Base-by-base conservation (phyloP, 108 stramenopile species). In the Hondaea fermentalgiana region DNA sequence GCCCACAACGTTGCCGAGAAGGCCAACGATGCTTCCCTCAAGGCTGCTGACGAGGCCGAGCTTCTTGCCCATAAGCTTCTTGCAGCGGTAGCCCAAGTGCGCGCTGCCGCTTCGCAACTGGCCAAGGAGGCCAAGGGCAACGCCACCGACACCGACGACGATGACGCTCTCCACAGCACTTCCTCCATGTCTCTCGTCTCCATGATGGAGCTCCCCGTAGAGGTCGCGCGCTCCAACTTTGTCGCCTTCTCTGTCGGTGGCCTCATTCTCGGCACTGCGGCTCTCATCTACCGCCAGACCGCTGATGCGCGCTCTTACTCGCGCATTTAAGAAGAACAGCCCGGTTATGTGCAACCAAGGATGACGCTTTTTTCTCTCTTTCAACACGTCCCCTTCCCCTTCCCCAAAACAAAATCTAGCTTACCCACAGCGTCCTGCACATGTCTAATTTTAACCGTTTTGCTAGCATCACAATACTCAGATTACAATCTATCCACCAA, bases 11-110 rank as follows among this genome's bases (percentile, higher is more conserved):
- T 83, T 0, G 76, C 51, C n/a, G 76, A 53, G 1, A 47, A 83
- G 51, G 76, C 76, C 51, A 83, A 83, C 5, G 51, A 8, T 0
- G 49, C 51, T 45, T 12, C 76, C 2, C 76, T 83, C 49, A 53
- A 83, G 51, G 76, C 76, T 16, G 76, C 76, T 35, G 76, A 83
- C 51, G 51, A 83, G 76, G 76, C 76, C n/a, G 76, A 83, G 25
- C 45, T 83, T 12, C 76, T 83, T 23, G 76, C 76, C 6, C 49
- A 47, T 6, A 83, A 53, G 76, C 76, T 83, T 23, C n/a, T 53
- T 43, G 76, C 76, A 10, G 51, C 49, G 8, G 76, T 53, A 6
- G 76, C 76, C 45, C 45, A 83, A 23, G 76, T 83, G 6, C 76
- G 76, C 23, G 23, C 45, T 12, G 76, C 76, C 28, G 45, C 76